phyloP scores from a whole-genome alignment of 805 yeast species.

The Kuraishia capsulata region DNA sequence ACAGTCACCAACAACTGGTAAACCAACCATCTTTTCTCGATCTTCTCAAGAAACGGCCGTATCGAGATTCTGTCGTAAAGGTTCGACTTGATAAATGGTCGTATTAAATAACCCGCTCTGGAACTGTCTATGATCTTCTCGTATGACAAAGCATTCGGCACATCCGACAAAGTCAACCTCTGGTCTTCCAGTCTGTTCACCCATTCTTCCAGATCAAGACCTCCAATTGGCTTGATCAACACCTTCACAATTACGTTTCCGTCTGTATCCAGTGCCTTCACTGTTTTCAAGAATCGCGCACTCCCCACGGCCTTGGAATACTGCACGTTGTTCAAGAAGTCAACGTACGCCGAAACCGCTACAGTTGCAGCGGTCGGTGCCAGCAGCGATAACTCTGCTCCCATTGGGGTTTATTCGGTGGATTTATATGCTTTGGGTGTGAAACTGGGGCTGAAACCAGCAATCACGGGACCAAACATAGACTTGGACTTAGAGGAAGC shows the following conservation, averaged over 20 bases:
- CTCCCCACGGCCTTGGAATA: slow-evolving; percentile 70
- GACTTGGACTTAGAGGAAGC: background rate
- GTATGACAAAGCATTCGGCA: slow-evolving; percentile 65
- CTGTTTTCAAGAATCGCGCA: slow-evolving; percentile 78
- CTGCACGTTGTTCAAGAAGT: slow-evolving; percentile 66
- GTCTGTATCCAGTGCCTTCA: slow-evolving; percentile 64
- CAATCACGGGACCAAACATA: background rate
- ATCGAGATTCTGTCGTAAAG: slow-evolving; percentile 82
- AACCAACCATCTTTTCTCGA: slow-evolving; percentile 78
- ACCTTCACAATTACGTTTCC: slow-evolving; percentile 76
- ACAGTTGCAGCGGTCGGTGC: slow-evolving; percentile 91
- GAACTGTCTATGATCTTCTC: slow-evolving; percentile 74
- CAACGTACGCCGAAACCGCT: slow-evolving; percentile 83
- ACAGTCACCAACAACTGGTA: slow-evolving; percentile 70
- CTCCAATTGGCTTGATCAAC: slow-evolving; percentile 60
- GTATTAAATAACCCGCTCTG: slow-evolving; percentile 81
- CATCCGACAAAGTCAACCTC: slow-evolving; percentile 29
- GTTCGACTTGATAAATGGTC: slow-evolving; percentile 73
- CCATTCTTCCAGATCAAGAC: slow-evolving; percentile 25
- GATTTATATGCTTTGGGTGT: background rate
- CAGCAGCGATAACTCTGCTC: slow-evolving; percentile 73
- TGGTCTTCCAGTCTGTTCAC: slow-evolving; percentile 22
- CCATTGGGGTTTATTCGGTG: slow-evolving; percentile 51
- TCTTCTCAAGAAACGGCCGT: slow-evolving; percentile 74
- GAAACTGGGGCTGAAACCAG: background rate